phyloP scores from a whole-genome alignment of 805 yeast species.

The Sungouiella thailandica region DNA sequence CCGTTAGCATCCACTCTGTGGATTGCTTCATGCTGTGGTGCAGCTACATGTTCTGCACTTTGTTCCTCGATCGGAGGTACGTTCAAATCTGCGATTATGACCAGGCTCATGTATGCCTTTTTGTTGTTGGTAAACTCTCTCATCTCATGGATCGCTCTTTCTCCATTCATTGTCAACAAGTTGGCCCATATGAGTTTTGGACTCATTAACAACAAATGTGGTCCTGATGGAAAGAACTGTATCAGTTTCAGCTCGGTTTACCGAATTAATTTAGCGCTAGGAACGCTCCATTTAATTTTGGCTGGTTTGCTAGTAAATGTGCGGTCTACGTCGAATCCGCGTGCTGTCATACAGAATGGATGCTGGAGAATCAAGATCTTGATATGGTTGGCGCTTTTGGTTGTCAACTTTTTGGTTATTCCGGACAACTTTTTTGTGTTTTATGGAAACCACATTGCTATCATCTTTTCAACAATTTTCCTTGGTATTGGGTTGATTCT shows the following conservation, averaged over 20 bases:
- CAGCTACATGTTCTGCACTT: slow-evolving; percentile 62
- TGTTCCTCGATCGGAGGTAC: slow-evolving; percentile 50
- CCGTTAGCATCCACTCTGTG: slow-evolving; percentile 11
- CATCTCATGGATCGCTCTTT: slow-evolving; percentile 87
- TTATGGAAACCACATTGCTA: slow-evolving; percentile 90
- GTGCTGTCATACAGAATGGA: slow-evolving; percentile 85
- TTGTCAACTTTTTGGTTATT: slow-evolving; percentile 60
- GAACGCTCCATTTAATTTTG: slow-evolving; percentile 66
- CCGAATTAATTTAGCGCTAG: slow-evolving; percentile 83
- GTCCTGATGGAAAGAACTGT: slow-evolving; percentile 68
- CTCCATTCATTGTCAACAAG: slow-evolving; percentile 71
- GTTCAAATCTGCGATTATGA: slow-evolving; percentile 70
- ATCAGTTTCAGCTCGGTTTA: slow-evolving; percentile 92
- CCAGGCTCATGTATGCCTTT: slow-evolving; percentile 82
- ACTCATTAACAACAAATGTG: slow-evolving; percentile 65
- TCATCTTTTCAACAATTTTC: slow-evolving; percentile 77
- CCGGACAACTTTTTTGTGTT: slow-evolving; percentile 84
- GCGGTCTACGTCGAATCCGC: slow-evolving; percentile 67
- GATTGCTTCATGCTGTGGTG: slow-evolving; percentile 23
- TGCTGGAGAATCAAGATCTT: slow-evolving; percentile 79
- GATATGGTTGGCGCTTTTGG: slow-evolving; percentile 51
- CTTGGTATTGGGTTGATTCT: slow-evolving; percentile 85
- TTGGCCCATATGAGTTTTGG: slow-evolving; percentile 71
- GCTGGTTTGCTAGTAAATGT: slow-evolving; percentile 70
- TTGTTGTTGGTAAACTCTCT: slow-evolving; percentile 73